Percentiles rank a stretch among this genome's conserved stretches.
Conservation (phyloP, 2,329 filamentous ascomycete species). For the Dothidotthia symphoricarpi region DNA sequence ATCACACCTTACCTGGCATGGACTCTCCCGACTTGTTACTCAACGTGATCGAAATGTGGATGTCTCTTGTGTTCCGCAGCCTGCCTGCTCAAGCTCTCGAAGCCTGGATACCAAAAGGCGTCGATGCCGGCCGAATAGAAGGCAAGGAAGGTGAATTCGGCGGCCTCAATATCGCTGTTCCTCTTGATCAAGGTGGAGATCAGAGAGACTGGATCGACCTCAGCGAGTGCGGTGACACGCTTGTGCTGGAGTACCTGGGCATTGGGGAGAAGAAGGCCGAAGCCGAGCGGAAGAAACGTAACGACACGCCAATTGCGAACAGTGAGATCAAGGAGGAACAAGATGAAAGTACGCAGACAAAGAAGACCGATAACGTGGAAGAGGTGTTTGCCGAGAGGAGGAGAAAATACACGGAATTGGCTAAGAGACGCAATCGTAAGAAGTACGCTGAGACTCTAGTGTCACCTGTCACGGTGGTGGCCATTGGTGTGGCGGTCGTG, state of each 20-base stretch:
- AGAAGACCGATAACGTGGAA: neutral
- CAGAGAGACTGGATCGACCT: constrained; percentile 25
- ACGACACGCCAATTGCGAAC: neutral
- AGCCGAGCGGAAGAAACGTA: neutral
- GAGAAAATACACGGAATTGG: constrained; percentile 8
- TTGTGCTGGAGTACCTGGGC: constrained; percentile 23
- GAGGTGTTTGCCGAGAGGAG: constrained; percentile 1
- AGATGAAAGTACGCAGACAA: neutral
- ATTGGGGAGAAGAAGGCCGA: constrained; percentile 3
- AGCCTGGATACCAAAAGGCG: constrained; percentile 20
- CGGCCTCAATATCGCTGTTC: constrained; percentile 33
- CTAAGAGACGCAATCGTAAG: constrained; percentile 3
- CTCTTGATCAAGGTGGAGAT: constrained; percentile 29
- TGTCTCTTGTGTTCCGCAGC: constrained; percentile 31
- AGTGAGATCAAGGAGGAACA: neutral
- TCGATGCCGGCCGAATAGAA: constrained; percentile 1
- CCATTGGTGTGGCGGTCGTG: constrained; percentile 5
- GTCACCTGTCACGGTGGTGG: constrained; percentile 1
- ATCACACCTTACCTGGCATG: constrained; percentile 22
- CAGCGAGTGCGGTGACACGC: constrained; percentile 18
- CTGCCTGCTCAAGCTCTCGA: constrained; percentile 19
- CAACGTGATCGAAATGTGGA: constrained; percentile 41
- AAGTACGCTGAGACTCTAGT: neutral
- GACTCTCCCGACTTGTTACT: constrained; percentile 27
- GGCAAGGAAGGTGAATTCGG: constrained; percentile 21